Conservation (phyloP, 148 eudicot genomes). For the Rhododendron mucronatum region DNA sequence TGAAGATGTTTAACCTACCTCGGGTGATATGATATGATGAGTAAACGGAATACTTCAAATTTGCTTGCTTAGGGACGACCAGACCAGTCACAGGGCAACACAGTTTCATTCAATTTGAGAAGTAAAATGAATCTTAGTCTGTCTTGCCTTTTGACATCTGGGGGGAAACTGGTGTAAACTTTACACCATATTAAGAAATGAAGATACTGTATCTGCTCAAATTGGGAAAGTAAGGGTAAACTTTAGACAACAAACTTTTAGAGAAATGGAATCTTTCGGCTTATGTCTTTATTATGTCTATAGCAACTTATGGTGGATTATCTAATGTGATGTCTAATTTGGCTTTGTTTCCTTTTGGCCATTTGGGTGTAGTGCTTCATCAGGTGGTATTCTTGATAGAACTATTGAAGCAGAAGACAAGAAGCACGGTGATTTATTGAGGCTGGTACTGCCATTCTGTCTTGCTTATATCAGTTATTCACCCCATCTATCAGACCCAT, state of each 20-base stretch:
- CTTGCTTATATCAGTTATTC: not conserved
- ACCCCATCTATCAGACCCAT: not conserved
- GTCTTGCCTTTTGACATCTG: not conserved
- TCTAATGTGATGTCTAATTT: not conserved
- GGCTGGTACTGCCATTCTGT: constrained; percentile 50
- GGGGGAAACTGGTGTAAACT: not conserved
- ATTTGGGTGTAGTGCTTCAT: constrained; percentile 55
- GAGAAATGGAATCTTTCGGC: not conserved
- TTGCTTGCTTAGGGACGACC: not conserved
- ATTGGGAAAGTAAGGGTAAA: not conserved
- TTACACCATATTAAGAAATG: not conserved
- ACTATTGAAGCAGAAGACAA: constrained; percentile 86
- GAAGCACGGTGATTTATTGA: constrained; percentile 77
- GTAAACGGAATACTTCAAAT: not conserved
- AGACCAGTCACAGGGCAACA: not conserved
- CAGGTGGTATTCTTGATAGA: constrained; percentile 81
- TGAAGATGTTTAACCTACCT: not conserved
- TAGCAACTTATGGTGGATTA: not conserved
- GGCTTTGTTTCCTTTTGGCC: constrained; percentile 9
- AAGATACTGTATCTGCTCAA: not conserved
- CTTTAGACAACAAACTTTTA: not conserved
- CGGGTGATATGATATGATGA: not conserved
- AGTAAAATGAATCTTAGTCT: not conserved
- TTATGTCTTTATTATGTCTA: not conserved
- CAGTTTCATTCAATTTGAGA: not conserved